A percentile compares a stretch with the other conserved stretches of the same genome.
phyloP scores from a whole-genome alignment of 2,329 filamentous ascomycete species.

The Dactylella cylindrospora region DNA sequence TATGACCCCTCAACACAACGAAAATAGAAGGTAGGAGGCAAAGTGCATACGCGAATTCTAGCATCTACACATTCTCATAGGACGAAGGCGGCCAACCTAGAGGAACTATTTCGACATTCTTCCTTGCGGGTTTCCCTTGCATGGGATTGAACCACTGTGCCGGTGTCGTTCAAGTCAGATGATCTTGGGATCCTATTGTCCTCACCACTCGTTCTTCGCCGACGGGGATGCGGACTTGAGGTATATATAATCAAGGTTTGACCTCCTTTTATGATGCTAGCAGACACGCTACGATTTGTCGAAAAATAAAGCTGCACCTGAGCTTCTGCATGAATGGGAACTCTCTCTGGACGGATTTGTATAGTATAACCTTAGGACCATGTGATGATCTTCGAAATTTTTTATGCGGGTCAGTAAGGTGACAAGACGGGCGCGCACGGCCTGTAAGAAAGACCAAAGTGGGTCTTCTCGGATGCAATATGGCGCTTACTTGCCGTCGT shows the following conservation, averaged over 20 bases:
- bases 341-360: slow-evolving; percentile 16
- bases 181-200: slow-evolving; percentile 34
- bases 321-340: slow-evolving; percentile 26
- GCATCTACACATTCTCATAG: slow-evolving; percentile 38
- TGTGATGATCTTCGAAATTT: slow-evolving; percentile 31
- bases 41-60: slow-evolving; percentile 28
- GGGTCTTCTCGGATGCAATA: slow-evolving; percentile 39
- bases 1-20: slow-evolving; percentile 24
- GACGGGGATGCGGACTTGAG: slow-evolving; percentile 8
- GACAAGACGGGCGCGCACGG: slow-evolving; percentile 44
- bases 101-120: slow-evolving; percentile 24
- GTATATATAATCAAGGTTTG: slow-evolving; percentile 23
- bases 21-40: slow-evolving; percentile 33
- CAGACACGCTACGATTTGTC: slow-evolving; percentile 27
- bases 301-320: slow-evolving; percentile 28
- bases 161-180: slow-evolving; percentile 44
- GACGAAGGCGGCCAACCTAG: slow-evolving; percentile 13
- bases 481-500: slow-evolving; percentile 45
- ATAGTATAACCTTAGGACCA: slow-evolving; percentile 32
- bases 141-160: slow-evolving; percentile 28
- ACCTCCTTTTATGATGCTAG: not conserved
- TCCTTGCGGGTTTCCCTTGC: slow-evolving; percentile 29
- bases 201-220: slow-evolving; percentile 29
- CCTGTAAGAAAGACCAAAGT: slow-evolving; percentile 33
- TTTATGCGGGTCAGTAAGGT: slow-evolving; percentile 25